Conservation (phyloP, 257 asterid genomes). For the Nyctanthes arbortristis region DNA sequence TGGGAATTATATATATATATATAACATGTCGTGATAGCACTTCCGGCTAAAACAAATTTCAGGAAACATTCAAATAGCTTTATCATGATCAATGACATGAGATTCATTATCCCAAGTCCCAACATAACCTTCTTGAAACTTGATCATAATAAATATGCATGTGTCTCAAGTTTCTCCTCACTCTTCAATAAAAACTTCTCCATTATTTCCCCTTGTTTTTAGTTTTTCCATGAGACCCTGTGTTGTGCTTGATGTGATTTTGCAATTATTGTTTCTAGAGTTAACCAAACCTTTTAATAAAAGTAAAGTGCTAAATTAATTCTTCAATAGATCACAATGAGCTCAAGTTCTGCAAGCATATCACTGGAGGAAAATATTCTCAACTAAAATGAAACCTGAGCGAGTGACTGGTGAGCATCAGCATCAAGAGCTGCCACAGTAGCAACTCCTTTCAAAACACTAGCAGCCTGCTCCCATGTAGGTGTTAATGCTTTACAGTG, state of each 20-base stretch:
- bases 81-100: not conserved
- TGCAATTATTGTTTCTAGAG: not conserved
- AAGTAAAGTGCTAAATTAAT: not conserved
- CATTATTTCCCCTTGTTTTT: not conserved
- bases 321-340: conserved; percentile 8
- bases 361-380: not conserved
- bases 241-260: not conserved
- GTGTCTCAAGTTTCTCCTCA: not conserved
- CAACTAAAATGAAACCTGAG: conserved; percentile 61
- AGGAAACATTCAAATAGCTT: not conserved
- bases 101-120: not conserved
- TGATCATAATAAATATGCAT: not conserved
- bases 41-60: not conserved
- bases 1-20: not conserved
- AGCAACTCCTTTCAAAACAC: conserved; percentile 82
- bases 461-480: conserved; percentile 88
- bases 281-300: conserved; percentile 8
- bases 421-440: conserved; percentile 96
- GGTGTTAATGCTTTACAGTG: conserved; percentile 93
- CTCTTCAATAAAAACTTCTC: not conserved
- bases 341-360: conserved; percentile 13
- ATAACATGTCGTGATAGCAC: not conserved
- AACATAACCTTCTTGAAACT: not conserved
- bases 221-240: not conserved
- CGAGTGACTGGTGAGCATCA: conserved; percentile 87